Percentiles rank a stretch among this genome's conserved stretches.
phyloP scores from a whole-genome alignment of 768 basidiomycete species.

The Pleurotus salmoneostramineus region DNA sequence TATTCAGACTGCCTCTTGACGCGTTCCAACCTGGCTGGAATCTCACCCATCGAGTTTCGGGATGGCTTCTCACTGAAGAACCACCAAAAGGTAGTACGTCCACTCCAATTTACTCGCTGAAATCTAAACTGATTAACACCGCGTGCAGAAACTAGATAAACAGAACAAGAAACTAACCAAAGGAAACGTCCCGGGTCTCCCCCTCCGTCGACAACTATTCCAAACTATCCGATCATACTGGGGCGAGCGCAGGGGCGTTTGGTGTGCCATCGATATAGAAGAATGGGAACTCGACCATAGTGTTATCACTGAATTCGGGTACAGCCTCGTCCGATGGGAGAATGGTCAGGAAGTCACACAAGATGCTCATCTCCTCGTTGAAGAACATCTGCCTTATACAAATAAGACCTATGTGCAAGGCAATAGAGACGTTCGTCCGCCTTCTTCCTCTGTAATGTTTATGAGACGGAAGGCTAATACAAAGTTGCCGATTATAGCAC shows the following conservation, averaged over 20 bases:
- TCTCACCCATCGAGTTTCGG: conserved; percentile 54
- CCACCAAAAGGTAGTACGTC: conserved; percentile 50
- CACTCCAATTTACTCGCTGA: background rate
- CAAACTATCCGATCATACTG: conserved; percentile 66
- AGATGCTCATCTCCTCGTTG: conserved; percentile 58
- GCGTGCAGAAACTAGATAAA: conserved; percentile 63
- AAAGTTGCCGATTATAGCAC: conserved; percentile 31
- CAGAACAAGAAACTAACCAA: conserved; percentile 71
- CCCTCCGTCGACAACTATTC: conserved; percentile 57
- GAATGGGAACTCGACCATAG: conserved; percentile 77
- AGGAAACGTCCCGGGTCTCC: conserved; percentile 52
- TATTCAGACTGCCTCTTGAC: conserved; percentile 75
- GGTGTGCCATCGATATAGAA: conserved; percentile 82
- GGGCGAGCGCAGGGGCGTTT: conserved; percentile 59
- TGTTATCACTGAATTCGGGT: conserved; percentile 82
- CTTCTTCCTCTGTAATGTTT: background rate
- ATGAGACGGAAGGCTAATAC: background rate
- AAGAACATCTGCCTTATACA: conserved; percentile 50
- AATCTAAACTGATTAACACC: background rate
- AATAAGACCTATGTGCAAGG: conserved; percentile 66
- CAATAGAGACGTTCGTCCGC: conserved; percentile 47
- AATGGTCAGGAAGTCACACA: conserved; percentile 43
- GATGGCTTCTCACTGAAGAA: conserved; percentile 49
- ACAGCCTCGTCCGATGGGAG: conserved; percentile 56
- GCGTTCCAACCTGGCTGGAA: conserved; percentile 48